Evolutionary conservation across 768 basidiomycete species (phyloP).

Genomic region (Rhodotorula graminis): DNA sequence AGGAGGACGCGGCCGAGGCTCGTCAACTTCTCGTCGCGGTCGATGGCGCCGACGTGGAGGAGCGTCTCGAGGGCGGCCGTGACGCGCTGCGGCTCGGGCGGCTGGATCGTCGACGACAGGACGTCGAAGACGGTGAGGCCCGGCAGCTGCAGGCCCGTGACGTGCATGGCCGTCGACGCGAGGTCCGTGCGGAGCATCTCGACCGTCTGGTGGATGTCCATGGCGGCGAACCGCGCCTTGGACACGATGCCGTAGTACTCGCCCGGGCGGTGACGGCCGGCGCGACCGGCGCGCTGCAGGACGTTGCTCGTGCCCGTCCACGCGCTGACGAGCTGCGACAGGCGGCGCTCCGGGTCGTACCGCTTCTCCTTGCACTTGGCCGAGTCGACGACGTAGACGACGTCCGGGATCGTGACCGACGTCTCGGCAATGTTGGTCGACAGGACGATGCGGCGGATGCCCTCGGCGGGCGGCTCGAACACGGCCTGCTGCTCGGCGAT

Average conservation of each 20-base stretch:
- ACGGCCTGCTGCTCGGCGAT: slow-evolving; percentile 81
- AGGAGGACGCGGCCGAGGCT: slow-evolving; percentile 82
- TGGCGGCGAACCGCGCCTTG: slow-evolving; percentile 56
- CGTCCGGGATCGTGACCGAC: slow-evolving; percentile 78
- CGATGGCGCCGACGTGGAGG: slow-evolving; percentile 80
- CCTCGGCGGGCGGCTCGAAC: slow-evolving; percentile 71
- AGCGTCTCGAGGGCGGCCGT: slow-evolving; percentile 71
- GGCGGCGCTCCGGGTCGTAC: slow-evolving; percentile 66
- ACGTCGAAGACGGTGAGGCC: slow-evolving; percentile 82
- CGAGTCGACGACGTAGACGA: slow-evolving; percentile 51
- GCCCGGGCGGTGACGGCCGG: slow-evolving; percentile 82
- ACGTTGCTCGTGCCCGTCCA: slow-evolving; percentile 89
- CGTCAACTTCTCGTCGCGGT: slow-evolving; percentile 68
- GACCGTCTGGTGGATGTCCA: slow-evolving; percentile 78
- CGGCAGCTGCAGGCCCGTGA: slow-evolving; percentile 86
- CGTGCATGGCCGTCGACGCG: slow-evolving; percentile 68
- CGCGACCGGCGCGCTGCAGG: slow-evolving; percentile 85
- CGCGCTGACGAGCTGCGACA: slow-evolving; percentile 80
- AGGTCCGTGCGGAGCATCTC: slow-evolving; percentile 61
- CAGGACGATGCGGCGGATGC: slow-evolving; percentile 79
- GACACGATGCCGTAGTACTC: slow-evolving; percentile 84
- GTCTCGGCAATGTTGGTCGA: slow-evolving; percentile 95
- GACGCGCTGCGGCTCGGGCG: slow-evolving; percentile 72
- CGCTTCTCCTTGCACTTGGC: slow-evolving; percentile 48
- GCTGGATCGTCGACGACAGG: slow-evolving; percentile 75